Evolutionary conservation across 2,329 filamentous ascomycete genomes (phyloP), one percentile per base, ranked within the genome.

Genomic region (Leptographium wingfieldii): DNA sequence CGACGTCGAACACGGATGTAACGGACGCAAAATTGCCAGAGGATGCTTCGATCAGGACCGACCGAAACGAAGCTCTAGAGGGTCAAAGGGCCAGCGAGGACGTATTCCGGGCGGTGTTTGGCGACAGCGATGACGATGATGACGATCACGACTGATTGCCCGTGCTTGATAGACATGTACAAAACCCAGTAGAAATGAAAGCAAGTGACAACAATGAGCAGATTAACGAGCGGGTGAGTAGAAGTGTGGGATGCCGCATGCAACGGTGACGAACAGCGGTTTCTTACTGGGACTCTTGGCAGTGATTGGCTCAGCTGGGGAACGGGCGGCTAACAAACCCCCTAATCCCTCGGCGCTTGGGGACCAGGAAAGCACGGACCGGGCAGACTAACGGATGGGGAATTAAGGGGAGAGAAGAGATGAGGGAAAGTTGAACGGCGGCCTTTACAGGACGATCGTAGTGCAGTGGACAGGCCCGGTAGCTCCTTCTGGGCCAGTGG

Each of bases 101-200:
- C 52, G 85, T 96, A 0, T 91, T 96, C 67, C 89, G 83, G 66
- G 89, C 90, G n/a, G 91, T 97, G 35, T 97, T 97, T 79, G 92
- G 92, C 6, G 90, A 91, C 69, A 88, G 88, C 68, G 86, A 87
- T 64, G 87, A 90, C 66, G 86, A 90, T 14, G 68, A 69, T 3
- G 66, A 65, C 9, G 59, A 61, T 33, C 40, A 59, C 10, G 58
- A 29, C 27, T 58, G 49, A 40, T 16, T 4, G 22, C 9, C 9
- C 14, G 6, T 19, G 51, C 40, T 16, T 16, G 40, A 43, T 43
- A 43, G 14, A 14, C 40, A 43, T 43, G 40, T 43, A 43, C 43
- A 46, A n/a, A 46, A n/a, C 10, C 5, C 43, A 22, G 19, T 46
- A 46, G 43, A 46, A 46, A 46, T 19, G 4, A 22, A 46, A 46